phyloP scores from a whole-genome alignment of 257 asterid species.

The Solanum appendiculatum region DNA sequence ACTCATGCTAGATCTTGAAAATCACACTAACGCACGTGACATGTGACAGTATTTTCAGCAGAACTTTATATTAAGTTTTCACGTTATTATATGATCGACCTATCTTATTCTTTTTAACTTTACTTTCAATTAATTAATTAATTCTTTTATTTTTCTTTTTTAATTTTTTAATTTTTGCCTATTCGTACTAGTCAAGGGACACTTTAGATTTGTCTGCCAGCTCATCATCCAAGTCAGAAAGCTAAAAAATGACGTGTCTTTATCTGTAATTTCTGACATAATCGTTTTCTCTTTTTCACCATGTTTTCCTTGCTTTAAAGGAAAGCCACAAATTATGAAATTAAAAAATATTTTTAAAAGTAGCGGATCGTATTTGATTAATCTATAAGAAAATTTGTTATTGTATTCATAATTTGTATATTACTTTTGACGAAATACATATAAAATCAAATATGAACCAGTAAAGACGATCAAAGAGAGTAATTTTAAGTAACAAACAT shows the following conservation, averaged over 20 bases:
- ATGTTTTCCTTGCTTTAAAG: background rate
- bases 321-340: background rate
- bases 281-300: background rate
- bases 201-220: background rate
- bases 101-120: background rate
- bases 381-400: background rate
- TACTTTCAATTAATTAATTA: background rate
- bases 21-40: background rate
- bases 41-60: background rate
- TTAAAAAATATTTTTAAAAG: background rate
- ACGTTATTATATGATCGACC: background rate
- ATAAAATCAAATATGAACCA: accelerated
- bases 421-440: too few relatives aligned
- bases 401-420: too few relatives aligned
- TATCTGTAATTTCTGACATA: background rate
- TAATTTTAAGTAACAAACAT: background rate
- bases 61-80: background rate
- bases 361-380: background rate
- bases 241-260: background rate
- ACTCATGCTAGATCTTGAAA: background rate
- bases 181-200: background rate
- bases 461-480: accelerated
- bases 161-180: background rate
- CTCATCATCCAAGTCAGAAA: background rate
- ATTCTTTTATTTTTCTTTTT: background rate